Conservation (phyloP, 176 grass and related monocot genomes). For the Carex kokanica region DNA sequence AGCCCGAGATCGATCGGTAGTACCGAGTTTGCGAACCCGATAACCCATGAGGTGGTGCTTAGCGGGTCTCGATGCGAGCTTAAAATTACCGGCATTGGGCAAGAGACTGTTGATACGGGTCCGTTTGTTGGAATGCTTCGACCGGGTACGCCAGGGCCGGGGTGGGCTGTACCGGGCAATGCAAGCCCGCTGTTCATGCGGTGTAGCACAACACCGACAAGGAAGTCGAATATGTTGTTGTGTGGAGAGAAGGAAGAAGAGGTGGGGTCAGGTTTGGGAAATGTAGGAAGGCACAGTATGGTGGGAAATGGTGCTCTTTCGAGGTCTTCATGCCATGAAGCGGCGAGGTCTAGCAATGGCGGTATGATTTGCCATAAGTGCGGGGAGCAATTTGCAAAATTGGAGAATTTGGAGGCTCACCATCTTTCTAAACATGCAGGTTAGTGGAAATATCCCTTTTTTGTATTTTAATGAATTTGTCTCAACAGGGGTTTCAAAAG, state of each 20-base stretch:
- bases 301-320: slow-evolving; percentile 5
- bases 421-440: slow-evolving; percentile 65
- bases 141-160: slow-evolving; percentile 26
- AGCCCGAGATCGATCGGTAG: slow-evolving; percentile 49
- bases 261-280: slow-evolving; percentile 13
- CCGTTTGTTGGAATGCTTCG: slow-evolving; percentile 9
- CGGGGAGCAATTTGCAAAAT: slow-evolving; percentile 38
- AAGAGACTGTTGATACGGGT: not conserved
- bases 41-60: slow-evolving; percentile 50
- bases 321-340: slow-evolving; percentile 26
- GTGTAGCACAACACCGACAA: slow-evolving; percentile 34
- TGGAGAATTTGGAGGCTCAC: slow-evolving; percentile 48
- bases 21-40: slow-evolving; percentile 29
- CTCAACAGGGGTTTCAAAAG: not conserved
- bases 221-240: slow-evolving; percentile 31
- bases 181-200: slow-evolving; percentile 40
- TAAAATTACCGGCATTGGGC: slow-evolving; percentile 22
- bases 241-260: slow-evolving; percentile 23
- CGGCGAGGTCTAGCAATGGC: slow-evolving; percentile 19
- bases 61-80: slow-evolving; percentile 23
- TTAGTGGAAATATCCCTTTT: slow-evolving; percentile 7
- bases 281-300: not conserved
- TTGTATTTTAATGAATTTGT: not conserved
- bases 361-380: slow-evolving; percentile 42
- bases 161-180: slow-evolving; percentile 33